phyloP scores from a whole-genome alignment of 345 rosid genomes.

The Leavenworthia alabamica region DNA sequence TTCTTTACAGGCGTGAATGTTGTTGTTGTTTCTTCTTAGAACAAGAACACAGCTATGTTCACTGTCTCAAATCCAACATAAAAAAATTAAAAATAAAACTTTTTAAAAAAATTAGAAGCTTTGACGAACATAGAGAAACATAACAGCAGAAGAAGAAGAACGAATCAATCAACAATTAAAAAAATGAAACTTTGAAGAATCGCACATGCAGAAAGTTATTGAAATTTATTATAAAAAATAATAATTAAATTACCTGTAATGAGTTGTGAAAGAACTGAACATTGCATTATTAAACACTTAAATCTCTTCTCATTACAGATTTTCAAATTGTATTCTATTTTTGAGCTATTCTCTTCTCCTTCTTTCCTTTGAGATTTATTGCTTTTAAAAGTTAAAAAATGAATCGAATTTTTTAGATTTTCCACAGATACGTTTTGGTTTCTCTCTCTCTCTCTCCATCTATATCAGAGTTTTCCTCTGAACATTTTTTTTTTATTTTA shows the following conservation, averaged over 20 bases:
- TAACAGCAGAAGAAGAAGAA: slow-evolving; percentile 37
- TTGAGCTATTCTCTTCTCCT: slow-evolving; percentile 1
- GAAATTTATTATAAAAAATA: neutral
- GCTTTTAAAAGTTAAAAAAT: slow-evolving; percentile 38
- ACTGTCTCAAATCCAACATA: slow-evolving; percentile 29
- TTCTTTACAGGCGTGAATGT: slow-evolving; percentile 55
- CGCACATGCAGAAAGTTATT: slow-evolving; percentile 26
- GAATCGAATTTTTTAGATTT: slow-evolving; percentile 84
- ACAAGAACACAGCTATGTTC: slow-evolving; percentile 48
- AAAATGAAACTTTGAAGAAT: slow-evolving; percentile 10
- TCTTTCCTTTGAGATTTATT: slow-evolving; percentile 20
- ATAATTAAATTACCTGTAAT: slow-evolving; percentile 24
- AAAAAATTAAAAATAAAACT: neutral
- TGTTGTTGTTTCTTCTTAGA: slow-evolving; percentile 32
- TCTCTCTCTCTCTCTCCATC: slow-evolving; percentile 38
- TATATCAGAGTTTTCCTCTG: slow-evolving; percentile 19
- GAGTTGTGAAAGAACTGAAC: slow-evolving; percentile 22
- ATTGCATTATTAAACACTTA: slow-evolving; percentile 27
- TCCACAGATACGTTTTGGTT: slow-evolving; percentile 54
- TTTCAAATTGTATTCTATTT: slow-evolving; percentile 17
- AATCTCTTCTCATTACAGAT: neutral
- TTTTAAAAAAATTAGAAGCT: slow-evolving; percentile 6
- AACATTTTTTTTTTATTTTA: neutral
- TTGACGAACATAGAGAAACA: slow-evolving; percentile 29
- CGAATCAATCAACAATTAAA: slow-evolving; percentile 31